Evolutionary conservation across 768 basidiomycete species (phyloP).

Genomic region (Tricholoma flavovirens): DNA sequence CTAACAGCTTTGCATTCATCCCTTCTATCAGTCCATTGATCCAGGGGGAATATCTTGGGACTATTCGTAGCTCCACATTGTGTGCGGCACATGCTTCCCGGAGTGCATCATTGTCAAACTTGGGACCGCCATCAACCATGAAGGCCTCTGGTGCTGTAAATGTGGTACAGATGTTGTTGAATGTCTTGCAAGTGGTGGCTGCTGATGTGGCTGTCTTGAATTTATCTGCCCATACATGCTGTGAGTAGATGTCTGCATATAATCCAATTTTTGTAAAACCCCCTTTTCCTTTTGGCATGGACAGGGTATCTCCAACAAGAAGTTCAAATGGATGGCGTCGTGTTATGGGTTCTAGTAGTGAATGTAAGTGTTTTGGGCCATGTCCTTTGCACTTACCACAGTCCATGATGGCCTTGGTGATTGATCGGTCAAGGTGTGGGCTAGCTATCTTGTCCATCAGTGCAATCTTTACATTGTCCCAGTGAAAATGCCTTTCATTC

Average conservation of each 20-base stretch:
- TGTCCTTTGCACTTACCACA: conserved; percentile 25
- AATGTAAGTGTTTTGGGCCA: conserved; percentile 23
- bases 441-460: conserved; percentile 21
- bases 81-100: not conserved
- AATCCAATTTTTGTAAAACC: conserved; percentile 20
- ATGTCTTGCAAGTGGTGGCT: conserved; percentile 1
- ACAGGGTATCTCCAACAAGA: too few relatives aligned
- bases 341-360: conserved; percentile 32
- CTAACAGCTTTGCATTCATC: conserved; percentile 16
- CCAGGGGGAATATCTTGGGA: conserved; percentile 32
- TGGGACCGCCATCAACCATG: not conserved
- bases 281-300: conserved; percentile 25
- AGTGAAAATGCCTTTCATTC: conserved; percentile 10
- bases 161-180: not conserved
- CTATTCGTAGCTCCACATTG: too few relatives aligned
- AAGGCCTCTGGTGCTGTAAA: not conserved
- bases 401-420: conserved; percentile 15
- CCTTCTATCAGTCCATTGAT: conserved; percentile 31
- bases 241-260: conserved; percentile 9
- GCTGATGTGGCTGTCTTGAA: conserved; percentile 1
- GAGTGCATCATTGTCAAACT: conserved; percentile 1
- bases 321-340: conserved; percentile 3
- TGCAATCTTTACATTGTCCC: conserved; percentile 10
- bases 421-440: conserved; percentile 20
- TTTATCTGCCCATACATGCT: conserved; percentile 4